Base-by-base conservation (phyloP, 768 basidiomycete genomes). In the Agaricus subrufescens region DNA sequence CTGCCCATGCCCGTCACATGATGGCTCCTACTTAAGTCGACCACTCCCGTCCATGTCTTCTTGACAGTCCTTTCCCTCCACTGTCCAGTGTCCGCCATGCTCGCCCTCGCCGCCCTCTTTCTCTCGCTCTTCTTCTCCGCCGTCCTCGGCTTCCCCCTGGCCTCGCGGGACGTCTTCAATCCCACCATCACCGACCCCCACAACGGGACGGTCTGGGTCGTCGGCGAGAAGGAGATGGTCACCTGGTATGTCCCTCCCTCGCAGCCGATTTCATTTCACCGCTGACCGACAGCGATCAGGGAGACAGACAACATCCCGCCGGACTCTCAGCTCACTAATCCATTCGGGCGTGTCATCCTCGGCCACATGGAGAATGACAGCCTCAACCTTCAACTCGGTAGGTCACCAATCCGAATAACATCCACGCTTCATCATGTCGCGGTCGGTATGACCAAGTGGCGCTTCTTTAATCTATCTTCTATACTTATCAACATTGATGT, bases 381-480 rank as follows among this genome's bases (percentile, higher is more conserved):
- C 56, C 72, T 82, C 63, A 80, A 87, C 65, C 76, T 87, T 27
- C 73, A 80, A 52, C 60, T 80, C 46, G 71, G 82, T 85, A 55
- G 60, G 78, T 66, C 10, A 7, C 3, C 27, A 15, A 30, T 37
- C 30, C 42, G n/a, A 49, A 30, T 31, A 34, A 34, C 14, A 12
- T 2, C 31, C n/a, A 31, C 9, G 15, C 12, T 5, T 6, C 4
- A n/a, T n/a, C 26, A 11, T 19, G 19, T 19, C 19, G 19, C 19
- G 19, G 19, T 19, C 19, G 19, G 19, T 19, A 19, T 19, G 19
- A 19, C 19, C 19, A 19, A 19, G 19, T 19, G 19, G 19, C 19
- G 19, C 19, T 19, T 29, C 26, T 31, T 1, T 14, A 27, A 10
- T 8, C 29, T 27, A 34, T 34, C 27, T n/a, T 8, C 26, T 7